These are phyloP conservation scores for Phlebiopsis flavidoalba DNA, from an alignment of 768 basidiomycete species.

Conservation along the genomic window DNA sequence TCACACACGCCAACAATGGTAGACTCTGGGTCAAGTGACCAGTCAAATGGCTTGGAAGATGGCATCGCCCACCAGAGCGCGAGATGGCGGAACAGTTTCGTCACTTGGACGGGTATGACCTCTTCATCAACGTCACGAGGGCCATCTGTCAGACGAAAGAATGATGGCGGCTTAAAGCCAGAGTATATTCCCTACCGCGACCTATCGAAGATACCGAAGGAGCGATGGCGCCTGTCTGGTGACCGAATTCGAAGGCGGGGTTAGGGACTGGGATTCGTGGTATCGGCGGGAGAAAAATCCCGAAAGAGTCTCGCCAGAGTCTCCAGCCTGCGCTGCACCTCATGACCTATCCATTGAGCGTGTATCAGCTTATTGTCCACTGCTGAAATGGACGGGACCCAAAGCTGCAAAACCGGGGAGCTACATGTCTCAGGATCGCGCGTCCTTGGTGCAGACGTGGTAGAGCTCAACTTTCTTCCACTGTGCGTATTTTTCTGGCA, in stretches of 20 bases:
- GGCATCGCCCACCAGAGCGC: background rate
- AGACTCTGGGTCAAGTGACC: background rate
- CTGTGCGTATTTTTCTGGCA: conserved; percentile 26
- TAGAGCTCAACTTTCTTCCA: conserved; percentile 32
- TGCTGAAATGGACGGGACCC: conserved; percentile 24
- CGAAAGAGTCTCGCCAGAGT: conserved; percentile 35
- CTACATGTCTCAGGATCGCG: conserved; percentile 29
- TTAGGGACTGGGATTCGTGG: conserved; percentile 37
- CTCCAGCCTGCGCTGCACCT: conserved; percentile 39
- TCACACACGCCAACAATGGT: background rate
- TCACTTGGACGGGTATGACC: conserved; percentile 5
- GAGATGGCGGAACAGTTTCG: background rate
- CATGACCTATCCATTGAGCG: conserved; percentile 38
- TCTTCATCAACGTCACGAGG: background rate
- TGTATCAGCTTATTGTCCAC: conserved; percentile 33
- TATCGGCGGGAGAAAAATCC: conserved; percentile 40
- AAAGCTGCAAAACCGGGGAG: conserved; percentile 19
- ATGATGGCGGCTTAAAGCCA: background rate
- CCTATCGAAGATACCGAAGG: background rate
- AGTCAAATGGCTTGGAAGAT: background rate
- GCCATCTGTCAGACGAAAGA: conserved; percentile 6
- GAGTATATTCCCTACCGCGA: conserved; percentile 7
- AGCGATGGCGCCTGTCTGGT: background rate
- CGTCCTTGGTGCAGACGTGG: conserved; percentile 36
- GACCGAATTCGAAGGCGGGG: conserved; percentile 2